Evolutionary conservation across 2,329 filamentous ascomycete species (phyloP).

Genomic region (Fusarium penzigii): DNA sequence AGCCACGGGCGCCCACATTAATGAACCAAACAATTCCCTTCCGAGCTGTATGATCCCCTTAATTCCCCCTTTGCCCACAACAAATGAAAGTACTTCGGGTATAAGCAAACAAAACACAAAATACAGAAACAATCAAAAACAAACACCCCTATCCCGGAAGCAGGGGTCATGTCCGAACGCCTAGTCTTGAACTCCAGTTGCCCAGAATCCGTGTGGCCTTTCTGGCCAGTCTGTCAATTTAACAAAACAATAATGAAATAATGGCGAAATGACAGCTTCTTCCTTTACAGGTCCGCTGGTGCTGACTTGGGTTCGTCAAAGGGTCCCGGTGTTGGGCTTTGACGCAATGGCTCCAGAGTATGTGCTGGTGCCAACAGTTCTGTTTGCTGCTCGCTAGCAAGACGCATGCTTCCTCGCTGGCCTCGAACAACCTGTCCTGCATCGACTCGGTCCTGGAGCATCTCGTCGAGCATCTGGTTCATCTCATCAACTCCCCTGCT

Average conservation of each 20-base stretch:
- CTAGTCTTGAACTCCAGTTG: too few relatives aligned
- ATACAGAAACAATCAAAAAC: too few relatives aligned
- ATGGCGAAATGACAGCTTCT: too few relatives aligned
- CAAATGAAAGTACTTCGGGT: conserved; percentile 34
- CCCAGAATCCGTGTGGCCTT: too few relatives aligned
- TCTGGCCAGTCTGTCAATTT: too few relatives aligned
- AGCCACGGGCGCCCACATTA: conserved; percentile 18
- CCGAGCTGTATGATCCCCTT: conserved; percentile 11
- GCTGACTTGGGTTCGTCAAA: conserved; percentile 25
- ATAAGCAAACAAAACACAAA: too few relatives aligned
- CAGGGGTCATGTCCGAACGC: conserved; percentile 13
- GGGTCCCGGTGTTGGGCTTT: conserved; percentile 35
- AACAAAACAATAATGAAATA: too few relatives aligned
- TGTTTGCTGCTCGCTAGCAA: conserved; percentile 49
- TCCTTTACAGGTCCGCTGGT: conserved; percentile 16
- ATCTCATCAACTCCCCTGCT: conserved; percentile 83
- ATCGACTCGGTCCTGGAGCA: conserved; percentile 89
- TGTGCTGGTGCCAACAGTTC: conserved; percentile 38
- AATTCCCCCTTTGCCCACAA: conserved; percentile 19
- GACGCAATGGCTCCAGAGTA: conserved; percentile 42
- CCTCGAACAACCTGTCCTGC: conserved; percentile 70
- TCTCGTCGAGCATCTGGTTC: conserved; percentile 90
- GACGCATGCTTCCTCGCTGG: conserved; percentile 64
- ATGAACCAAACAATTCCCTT: conserved; percentile 17
- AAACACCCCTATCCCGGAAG: conserved; percentile 21